These are phyloP conservation scores for Macrotyloma uniflorum DNA, from an alignment of 306 rosid genomes.

Conservation along the genomic window DNA sequence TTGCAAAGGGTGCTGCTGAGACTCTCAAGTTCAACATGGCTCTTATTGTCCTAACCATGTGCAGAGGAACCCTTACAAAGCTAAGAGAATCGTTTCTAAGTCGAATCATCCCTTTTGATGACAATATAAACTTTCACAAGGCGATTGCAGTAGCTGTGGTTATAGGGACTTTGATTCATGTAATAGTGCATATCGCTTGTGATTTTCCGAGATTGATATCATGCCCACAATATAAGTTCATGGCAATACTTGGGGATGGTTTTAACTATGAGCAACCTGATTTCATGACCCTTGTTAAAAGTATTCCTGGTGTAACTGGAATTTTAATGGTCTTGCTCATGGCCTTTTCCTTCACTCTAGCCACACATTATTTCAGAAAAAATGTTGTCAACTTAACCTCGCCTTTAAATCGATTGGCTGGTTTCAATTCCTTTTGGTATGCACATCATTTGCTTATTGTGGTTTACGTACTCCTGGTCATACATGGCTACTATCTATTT, in stretches of 20 bases:
- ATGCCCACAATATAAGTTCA: slow-evolving; percentile 49
- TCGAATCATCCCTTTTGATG: slow-evolving; percentile 76
- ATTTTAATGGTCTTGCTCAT: slow-evolving; percentile 64
- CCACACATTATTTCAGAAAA: slow-evolving; percentile 72
- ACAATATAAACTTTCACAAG: slow-evolving; percentile 90
- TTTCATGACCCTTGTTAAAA: slow-evolving; percentile 47
- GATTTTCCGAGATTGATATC: slow-evolving; percentile 74
- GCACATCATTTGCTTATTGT: slow-evolving; percentile 83
- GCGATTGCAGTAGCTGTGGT: slow-evolving; percentile 59
- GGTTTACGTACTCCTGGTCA: slow-evolving; percentile 64
- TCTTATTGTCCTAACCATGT: slow-evolving; percentile 77
- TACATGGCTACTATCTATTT: slow-evolving; percentile 72
- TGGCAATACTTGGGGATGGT: slow-evolving; percentile 51
- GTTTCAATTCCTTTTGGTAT: slow-evolving; percentile 95
- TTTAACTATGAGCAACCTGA: slow-evolving; percentile 59
- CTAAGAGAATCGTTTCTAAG: slow-evolving; percentile 68
- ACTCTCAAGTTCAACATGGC: slow-evolving; percentile 96
- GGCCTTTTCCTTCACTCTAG: slow-evolving; percentile 74
- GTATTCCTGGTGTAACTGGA: slow-evolving; percentile 68
- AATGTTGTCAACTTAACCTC: slow-evolving; percentile 59
- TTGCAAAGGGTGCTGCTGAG: slow-evolving; percentile 95
- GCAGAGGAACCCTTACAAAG: slow-evolving; percentile 78
- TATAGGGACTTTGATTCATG: slow-evolving; percentile 63
- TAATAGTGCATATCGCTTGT: slow-evolving; percentile 57
- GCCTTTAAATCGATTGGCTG: slow-evolving; percentile 64